Evolutionary conservation across 73 alveolate species (phyloP).

Genomic region (Paramecium caudatum): DNA sequence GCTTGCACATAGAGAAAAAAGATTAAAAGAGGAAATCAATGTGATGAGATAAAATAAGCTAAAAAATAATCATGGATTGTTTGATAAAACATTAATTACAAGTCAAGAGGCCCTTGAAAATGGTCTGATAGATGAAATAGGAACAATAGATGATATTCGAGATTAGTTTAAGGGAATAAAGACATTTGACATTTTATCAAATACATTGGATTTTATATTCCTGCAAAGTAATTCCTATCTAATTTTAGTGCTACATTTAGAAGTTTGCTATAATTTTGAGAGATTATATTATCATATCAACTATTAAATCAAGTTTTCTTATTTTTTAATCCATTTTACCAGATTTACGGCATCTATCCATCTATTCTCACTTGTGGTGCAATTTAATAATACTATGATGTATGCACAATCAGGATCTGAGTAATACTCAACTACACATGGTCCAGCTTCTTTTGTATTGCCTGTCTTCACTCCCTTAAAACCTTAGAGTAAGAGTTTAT

Average conservation of each 20-base stretch:
- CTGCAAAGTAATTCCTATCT: slow-evolving; percentile 15
- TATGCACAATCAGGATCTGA: slow-evolving; percentile 55
- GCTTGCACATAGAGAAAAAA: neutral
- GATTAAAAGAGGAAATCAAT: slow-evolving; percentile 4
- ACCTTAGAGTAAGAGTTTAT: slow-evolving; percentile 79
- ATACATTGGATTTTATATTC: slow-evolving; percentile 30
- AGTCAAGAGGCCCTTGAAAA: neutral
- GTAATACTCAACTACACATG: slow-evolving; percentile 79
- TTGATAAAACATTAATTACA: neutral
- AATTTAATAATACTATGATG: slow-evolving; percentile 35
- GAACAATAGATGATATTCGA: neutral
- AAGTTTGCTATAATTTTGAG: neutral
- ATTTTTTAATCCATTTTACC: neutral
- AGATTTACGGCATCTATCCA: neutral
- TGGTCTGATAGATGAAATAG: slow-evolving; percentile 28
- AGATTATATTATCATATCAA: slow-evolving; percentile 12
- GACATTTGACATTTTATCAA: slow-evolving; percentile 10
- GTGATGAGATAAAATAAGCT: neutral
- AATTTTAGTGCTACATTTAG: slow-evolving; percentile 33
- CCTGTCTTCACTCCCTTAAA: slow-evolving; percentile 86
- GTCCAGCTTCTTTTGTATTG: slow-evolving; percentile 81
- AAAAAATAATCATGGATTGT: neutral
- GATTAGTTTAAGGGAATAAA: slow-evolving; percentile 34
- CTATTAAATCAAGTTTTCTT: neutral
- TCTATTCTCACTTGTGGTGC: slow-evolving; percentile 45